Conservation (phyloP, 2,329 filamentous ascomycete species). For the Sporothrix brasiliensis region DNA sequence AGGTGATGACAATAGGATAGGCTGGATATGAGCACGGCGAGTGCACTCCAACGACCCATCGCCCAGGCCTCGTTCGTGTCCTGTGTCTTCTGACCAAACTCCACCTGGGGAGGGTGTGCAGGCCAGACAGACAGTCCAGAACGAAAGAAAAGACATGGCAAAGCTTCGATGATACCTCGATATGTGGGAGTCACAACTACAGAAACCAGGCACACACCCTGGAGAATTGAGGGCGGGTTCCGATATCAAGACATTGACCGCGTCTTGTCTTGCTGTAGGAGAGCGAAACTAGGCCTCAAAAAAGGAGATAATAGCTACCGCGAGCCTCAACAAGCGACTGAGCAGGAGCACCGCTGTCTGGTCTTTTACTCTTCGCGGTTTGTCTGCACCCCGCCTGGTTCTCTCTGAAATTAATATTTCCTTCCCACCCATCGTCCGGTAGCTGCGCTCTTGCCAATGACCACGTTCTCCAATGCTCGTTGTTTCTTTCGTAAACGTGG, state of each 20-base stretch:
- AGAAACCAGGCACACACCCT: background rate
- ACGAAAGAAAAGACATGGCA: background rate
- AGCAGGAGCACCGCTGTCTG: background rate
- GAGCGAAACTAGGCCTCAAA: background rate
- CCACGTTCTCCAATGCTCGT: conserved; percentile 1
- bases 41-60: background rate
- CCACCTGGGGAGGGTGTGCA: conserved; percentile 25
- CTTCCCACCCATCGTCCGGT: background rate
- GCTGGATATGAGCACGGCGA: background rate
- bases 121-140: conserved; percentile 25
- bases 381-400: background rate
- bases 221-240: conserved; percentile 14
- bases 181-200: conserved; percentile 13
- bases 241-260: conserved; percentile 24
- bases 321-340: conserved; percentile 15
- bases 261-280: conserved; percentile 17
- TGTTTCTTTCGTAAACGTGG: conserved; percentile 11
- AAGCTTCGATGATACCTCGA: background rate
- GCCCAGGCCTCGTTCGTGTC: conserved; percentile 17
- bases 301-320: background rate
- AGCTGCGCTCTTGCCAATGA: background rate
- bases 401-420: background rate
- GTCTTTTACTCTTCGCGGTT: background rate
- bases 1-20: background rate
- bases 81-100: conserved; percentile 27